Evolutionary conservation across 768 basidiomycete species (phyloP).

Genomic region (Russula vinacea): DNA sequence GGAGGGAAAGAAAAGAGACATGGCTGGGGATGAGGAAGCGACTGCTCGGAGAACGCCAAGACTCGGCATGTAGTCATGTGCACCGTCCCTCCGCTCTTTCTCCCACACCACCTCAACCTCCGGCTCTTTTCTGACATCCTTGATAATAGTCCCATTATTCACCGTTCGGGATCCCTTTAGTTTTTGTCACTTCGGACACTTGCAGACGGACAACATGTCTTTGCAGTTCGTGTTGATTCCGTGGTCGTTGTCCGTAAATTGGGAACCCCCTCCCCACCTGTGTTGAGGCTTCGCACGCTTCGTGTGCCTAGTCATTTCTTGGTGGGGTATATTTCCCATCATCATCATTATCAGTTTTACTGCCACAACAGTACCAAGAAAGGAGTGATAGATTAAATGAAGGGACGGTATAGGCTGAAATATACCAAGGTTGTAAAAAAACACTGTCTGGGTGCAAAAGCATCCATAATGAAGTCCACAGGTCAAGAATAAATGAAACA

Average conservation of each 20-base stretch:
- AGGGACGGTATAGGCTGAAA: slow-evolving; percentile 22
- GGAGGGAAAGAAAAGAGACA: background rate
- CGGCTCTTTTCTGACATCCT: background rate
- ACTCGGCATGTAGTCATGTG: background rate
- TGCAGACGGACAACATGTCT: slow-evolving; percentile 28
- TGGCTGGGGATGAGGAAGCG: background rate
- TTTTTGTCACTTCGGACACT: slow-evolving; percentile 17
- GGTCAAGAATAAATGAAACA: background rate
- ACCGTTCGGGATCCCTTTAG: background rate
- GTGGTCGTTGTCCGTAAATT: slow-evolving; percentile 28
- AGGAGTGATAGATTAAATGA: slow-evolving; percentile 25
- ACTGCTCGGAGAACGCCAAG: background rate
- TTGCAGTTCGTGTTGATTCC: slow-evolving; percentile 19
- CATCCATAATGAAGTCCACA: slow-evolving; percentile 2
- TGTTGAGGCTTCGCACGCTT: slow-evolving; percentile 25
- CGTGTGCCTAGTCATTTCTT: slow-evolving; percentile 22
- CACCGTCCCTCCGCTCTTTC: background rate
- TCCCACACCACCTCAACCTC: background rate
- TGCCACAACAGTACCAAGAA: slow-evolving; percentile 4
- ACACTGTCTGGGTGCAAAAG: slow-evolving; percentile 9
- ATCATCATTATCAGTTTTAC: background rate
- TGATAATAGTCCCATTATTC: background rate
- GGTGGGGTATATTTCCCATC: slow-evolving; percentile 22
- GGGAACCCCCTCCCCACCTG: slow-evolving; percentile 13
- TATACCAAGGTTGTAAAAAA: slow-evolving; percentile 8